Conservation (phyloP, 345 rosid species). For the Populus alba region DNA sequence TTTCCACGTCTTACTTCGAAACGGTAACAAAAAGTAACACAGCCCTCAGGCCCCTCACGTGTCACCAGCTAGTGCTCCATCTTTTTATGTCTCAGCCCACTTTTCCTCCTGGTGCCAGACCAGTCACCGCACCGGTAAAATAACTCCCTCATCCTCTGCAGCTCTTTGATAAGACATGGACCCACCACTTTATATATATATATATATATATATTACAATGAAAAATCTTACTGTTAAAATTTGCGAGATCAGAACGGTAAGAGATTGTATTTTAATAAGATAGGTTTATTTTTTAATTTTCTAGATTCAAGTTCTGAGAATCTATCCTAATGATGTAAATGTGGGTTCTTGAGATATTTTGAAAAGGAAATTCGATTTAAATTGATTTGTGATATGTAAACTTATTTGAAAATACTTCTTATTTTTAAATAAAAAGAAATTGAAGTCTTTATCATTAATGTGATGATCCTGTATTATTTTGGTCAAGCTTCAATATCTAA, state of each 20-base stretch:
- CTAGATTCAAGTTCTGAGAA: too few species aligned
- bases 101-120: constrained; percentile 5
- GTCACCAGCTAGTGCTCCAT: constrained; percentile 36
- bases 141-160: background rate
- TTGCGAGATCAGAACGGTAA: too few species aligned
- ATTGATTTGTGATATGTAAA: too few species aligned
- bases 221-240: too few species aligned
- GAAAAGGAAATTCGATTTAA: too few species aligned
- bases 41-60: constrained; percentile 11
- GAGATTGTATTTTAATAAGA: too few species aligned
- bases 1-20: too few species aligned
- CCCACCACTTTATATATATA: background rate
- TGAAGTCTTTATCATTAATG: background rate
- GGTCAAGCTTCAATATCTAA: too few species aligned
- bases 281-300: too few species aligned
- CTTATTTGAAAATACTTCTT: too few species aligned
- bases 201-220: background rate
- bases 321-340: too few species aligned
- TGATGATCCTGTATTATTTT: background rate
- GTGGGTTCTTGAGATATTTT: too few species aligned
- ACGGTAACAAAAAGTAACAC: background rate
- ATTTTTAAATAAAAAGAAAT: background rate
- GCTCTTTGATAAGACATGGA: background rate
- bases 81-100: constrained; percentile 25
- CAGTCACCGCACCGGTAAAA: constrained; percentile 10